Conservation (phyloP, 495 filamentous ascomycete species). For the Talaromyces adpressus region DNA sequence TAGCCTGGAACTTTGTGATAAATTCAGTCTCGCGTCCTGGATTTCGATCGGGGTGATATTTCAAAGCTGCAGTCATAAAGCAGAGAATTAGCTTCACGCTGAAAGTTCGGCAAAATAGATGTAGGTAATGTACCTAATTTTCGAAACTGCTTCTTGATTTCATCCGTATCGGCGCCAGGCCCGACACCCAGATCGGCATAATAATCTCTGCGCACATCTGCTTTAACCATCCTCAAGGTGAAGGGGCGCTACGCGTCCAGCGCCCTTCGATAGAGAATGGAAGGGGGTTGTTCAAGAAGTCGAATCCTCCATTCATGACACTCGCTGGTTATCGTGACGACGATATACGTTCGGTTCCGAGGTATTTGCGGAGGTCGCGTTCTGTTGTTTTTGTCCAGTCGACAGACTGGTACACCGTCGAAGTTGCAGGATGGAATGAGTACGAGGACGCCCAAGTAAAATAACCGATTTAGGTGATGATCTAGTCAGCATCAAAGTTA, state of each 20-base stretch:
- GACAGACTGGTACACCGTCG: background rate
- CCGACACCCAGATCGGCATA: constrained; percentile 75
- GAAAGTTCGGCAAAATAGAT: background rate
- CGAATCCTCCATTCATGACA: constrained; percentile 5
- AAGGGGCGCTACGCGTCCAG: background rate
- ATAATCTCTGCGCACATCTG: constrained; percentile 70
- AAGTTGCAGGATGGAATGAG: background rate
- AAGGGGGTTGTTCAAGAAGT: background rate
- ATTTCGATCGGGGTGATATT: constrained; percentile 87
- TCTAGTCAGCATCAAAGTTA: background rate
- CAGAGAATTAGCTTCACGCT: background rate
- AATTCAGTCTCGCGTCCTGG: constrained; percentile 72
- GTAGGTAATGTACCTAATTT: constrained; percentile 56
- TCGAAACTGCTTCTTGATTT: constrained; percentile 81
- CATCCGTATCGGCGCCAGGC: constrained; percentile 53
- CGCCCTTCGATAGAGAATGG: constrained; percentile 4
- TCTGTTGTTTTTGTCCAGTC: background rate
- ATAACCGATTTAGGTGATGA: background rate
- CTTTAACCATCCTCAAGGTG: constrained; percentile 59
- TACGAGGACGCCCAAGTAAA: background rate
- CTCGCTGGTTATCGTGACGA: background rate
- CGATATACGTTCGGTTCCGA: background rate
- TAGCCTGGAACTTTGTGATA: constrained; percentile 73
- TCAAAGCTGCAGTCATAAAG: constrained; percentile 18
- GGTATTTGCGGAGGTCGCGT: background rate